A percentile compares a stretch with the other conserved stretches of the same genome.
Evolutionary conservation across 208 protist genomes (phyloP).

Genomic region (Novymonas esmeraldas): DNA sequence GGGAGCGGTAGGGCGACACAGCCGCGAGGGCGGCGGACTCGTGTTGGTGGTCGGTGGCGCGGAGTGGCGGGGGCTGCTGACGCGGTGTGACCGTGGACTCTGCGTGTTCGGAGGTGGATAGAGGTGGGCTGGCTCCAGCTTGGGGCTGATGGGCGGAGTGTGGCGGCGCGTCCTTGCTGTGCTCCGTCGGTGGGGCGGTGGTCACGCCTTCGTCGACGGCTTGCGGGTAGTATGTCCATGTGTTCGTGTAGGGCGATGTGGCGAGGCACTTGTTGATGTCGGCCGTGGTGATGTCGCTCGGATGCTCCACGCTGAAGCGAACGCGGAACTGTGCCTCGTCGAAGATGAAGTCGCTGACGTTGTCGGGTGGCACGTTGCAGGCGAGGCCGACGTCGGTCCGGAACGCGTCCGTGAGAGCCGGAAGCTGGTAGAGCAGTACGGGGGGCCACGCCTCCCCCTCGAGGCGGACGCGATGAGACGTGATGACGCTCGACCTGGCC

Average conservation of each 20-base stretch:
- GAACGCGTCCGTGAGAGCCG: slow-evolving; percentile 37
- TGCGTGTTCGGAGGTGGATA: too few species aligned
- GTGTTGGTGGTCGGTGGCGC: background rate
- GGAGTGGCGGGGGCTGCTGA: too few species aligned
- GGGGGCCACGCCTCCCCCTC: slow-evolving; percentile 35
- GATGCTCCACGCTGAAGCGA: slow-evolving; percentile 28
- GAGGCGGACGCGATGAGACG: slow-evolving; percentile 37
- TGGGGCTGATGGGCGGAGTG: background rate
- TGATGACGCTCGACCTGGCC: slow-evolving; percentile 30
- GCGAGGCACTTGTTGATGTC: slow-evolving; percentile 17
- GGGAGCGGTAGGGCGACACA: too few species aligned
- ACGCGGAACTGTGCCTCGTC: slow-evolving; percentile 23
- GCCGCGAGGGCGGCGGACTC: background rate
- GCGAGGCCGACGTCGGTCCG: slow-evolving; percentile 33
- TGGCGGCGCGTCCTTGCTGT: background rate
- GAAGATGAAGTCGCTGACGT: slow-evolving; percentile 33
- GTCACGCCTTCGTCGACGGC: background rate
- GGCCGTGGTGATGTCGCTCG: background rate
- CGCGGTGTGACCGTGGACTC: too few species aligned
- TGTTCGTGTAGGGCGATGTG: slow-evolving; percentile 17
- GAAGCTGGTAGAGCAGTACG: slow-evolving; percentile 29
- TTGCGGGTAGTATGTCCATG: slow-evolving; percentile 15
- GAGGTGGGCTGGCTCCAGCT: too few species aligned
- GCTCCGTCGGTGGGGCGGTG: background rate
- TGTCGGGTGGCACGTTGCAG: slow-evolving; percentile 9